phyloP scores from a whole-genome alignment of 2,329 filamentous ascomycete species.

The Lasiodiplodia hormozganensis region DNA sequence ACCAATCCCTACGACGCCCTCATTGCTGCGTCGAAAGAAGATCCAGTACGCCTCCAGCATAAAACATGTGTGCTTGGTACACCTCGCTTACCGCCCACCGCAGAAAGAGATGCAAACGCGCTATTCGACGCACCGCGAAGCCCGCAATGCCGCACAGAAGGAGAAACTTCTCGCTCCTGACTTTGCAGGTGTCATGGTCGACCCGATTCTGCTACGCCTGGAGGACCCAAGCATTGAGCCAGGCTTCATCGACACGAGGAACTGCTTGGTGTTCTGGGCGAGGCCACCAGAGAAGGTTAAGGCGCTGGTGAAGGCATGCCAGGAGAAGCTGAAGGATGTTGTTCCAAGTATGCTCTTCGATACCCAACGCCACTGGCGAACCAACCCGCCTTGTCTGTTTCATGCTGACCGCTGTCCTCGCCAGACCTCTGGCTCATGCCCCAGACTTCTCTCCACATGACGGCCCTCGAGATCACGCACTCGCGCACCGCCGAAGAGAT shows the following conservation, averaged over 20 bases:
- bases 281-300: conserved; percentile 77
- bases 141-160: conserved; percentile 77
- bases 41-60: conserved; percentile 63
- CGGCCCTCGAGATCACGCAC: conserved; percentile 83
- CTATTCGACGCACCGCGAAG: conserved; percentile 76
- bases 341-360: conserved; percentile 68
- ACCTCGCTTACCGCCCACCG: background rate
- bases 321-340: conserved; percentile 67
- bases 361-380: background rate
- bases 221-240: conserved; percentile 69
- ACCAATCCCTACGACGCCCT: conserved; percentile 80
- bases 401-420: background rate
- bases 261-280: conserved; percentile 90
- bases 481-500: conserved; percentile 76
- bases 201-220: conserved; percentile 76
- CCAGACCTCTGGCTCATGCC: conserved; percentile 89
- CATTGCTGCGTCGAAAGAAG: conserved; percentile 70
- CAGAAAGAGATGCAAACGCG: conserved; percentile 72
- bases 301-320: conserved; percentile 71
- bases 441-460: conserved; percentile 78
- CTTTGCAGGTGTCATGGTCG: conserved; percentile 76
- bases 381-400: background rate
- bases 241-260: conserved; percentile 74
- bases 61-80: background rate
- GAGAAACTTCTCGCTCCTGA: conserved; percentile 72